Conservation (phyloP, 495 filamentous ascomycete genomes). For the Friedmanniomyces endolithicus region DNA sequence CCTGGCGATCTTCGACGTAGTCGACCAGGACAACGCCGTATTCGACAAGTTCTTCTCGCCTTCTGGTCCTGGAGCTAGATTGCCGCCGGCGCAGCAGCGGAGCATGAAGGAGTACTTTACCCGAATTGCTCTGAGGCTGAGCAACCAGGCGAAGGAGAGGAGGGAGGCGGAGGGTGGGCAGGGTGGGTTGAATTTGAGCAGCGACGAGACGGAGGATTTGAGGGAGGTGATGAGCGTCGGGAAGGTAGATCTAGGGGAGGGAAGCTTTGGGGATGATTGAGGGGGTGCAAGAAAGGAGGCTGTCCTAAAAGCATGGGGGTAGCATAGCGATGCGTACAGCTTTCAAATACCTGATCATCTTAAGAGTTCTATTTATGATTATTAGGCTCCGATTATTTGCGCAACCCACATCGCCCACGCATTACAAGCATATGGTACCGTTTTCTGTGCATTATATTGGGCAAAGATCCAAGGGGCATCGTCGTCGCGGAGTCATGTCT, state of each 20-base stretch:
- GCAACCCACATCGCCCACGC: too few species aligned
- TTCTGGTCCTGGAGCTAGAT: constrained; percentile 41
- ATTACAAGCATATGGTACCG: neutral
- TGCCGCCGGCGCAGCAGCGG: constrained; percentile 60
- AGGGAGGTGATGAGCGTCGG: constrained; percentile 93
- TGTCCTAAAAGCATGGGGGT: neutral
- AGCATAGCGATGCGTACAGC: neutral
- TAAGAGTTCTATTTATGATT: too few species aligned
- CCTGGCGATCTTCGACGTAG: constrained; percentile 83
- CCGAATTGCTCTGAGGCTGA: constrained; percentile 70
- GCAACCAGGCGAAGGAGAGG: constrained; percentile 70
- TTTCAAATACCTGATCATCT: neutral
- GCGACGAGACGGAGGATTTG: constrained; percentile 87
- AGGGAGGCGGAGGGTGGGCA: constrained; percentile 80
- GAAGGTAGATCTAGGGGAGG: constrained; percentile 69
- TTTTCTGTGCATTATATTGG: too few species aligned
- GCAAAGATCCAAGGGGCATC: too few species aligned
- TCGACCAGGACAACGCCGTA: constrained; percentile 68
- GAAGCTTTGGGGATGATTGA: constrained; percentile 35
- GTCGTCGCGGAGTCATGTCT: neutral
- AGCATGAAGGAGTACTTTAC: constrained; percentile 98
- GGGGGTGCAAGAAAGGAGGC: neutral
- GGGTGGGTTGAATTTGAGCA: constrained; percentile 69
- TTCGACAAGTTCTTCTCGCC: constrained; percentile 77
- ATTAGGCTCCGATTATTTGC: too few species aligned